These are phyloP conservation scores for Mycocentrospora acerina DNA, from an alignment of 2,329 filamentous ascomycete genomes.

Conservation along the genomic window DNA sequence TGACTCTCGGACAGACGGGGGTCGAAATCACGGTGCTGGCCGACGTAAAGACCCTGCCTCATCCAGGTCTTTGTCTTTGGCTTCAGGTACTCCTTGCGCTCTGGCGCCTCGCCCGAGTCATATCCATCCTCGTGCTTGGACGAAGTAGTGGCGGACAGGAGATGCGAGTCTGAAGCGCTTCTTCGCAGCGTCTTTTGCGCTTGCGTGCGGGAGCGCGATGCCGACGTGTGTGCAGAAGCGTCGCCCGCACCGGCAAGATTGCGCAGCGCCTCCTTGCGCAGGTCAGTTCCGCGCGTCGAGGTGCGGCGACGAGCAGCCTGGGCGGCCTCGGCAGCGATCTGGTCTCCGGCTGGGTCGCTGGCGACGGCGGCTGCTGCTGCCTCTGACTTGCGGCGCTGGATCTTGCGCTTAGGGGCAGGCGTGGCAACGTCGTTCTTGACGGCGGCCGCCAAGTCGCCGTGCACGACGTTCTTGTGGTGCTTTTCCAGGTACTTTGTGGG, in stretches of 20 bases:
- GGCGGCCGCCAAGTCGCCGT: conserved; percentile 26
- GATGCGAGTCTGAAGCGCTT: conserved; percentile 27
- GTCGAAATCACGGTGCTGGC: conserved; percentile 60
- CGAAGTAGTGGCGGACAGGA: conserved; percentile 8
- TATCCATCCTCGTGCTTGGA: conserved; percentile 24
- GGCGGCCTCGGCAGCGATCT: conserved; percentile 34
- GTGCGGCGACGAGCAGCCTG: conserved; percentile 37
- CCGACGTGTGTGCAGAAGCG: conserved; percentile 32
- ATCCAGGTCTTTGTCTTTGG: conserved; percentile 72
- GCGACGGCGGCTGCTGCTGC: conserved; percentile 5
- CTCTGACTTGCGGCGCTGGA: conserved; percentile 11
- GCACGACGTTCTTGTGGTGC: conserved; percentile 40
- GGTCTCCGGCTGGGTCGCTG: conserved; percentile 31
- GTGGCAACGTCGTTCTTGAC: conserved; percentile 13
- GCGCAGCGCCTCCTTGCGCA: conserved; percentile 35
- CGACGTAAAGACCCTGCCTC: conserved; percentile 80
- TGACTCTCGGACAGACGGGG: conserved; percentile 50
- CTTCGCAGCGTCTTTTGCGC: conserved; percentile 31
- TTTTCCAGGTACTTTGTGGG: conserved; percentile 46
- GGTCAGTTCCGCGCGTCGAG: conserved; percentile 34
- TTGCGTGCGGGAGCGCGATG: conserved; percentile 38
- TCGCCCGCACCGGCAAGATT: conserved; percentile 34
- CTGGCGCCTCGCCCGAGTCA: conserved; percentile 11
- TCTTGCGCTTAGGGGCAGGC: conserved; percentile 21
- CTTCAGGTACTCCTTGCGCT: conserved; percentile 23